Conservation (phyloP, 192 early-diverging fungal genomes). For the Backusella psychrophila region DNA sequence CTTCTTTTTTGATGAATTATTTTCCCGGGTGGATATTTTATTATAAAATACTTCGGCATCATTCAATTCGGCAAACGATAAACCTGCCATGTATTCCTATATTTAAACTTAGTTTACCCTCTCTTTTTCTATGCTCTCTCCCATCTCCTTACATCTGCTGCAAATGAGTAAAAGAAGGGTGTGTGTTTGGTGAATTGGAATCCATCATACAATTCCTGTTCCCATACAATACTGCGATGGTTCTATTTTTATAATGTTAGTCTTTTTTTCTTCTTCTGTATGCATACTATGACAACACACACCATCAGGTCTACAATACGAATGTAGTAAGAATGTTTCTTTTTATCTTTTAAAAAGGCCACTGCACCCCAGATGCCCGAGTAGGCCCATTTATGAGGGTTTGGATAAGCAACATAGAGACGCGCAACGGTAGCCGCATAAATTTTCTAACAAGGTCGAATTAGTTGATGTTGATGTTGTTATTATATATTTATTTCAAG, state of each 20-base stretch:
- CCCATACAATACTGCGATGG: constrained; percentile 66
- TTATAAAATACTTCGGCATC: constrained; percentile 65
- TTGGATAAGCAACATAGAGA: constrained; percentile 74
- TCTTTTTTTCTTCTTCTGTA: background rate
- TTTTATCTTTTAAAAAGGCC: constrained; percentile 63
- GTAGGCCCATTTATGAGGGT: constrained; percentile 66
- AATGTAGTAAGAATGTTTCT: constrained; percentile 59
- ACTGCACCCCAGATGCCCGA: constrained; percentile 71
- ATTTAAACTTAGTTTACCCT: background rate
- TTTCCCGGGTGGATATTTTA: constrained; percentile 57
- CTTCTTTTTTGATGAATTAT: constrained; percentile 23
- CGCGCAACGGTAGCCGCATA: constrained; percentile 75
- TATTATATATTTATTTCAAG: background rate
- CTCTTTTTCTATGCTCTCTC: background rate
- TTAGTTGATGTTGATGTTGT: background rate
- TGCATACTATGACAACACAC: background rate
- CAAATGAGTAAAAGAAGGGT: constrained; percentile 71
- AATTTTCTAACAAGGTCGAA: constrained; percentile 61
- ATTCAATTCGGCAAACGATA: constrained; percentile 69
- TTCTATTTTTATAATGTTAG: constrained; percentile 29
- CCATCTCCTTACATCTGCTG: constrained; percentile 61
- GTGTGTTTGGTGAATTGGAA: constrained; percentile 61
- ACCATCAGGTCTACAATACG: constrained; percentile 69
- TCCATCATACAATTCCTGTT: constrained; percentile 76
- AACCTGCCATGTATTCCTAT: constrained; percentile 60